Percentiles rank a stretch among this genome's conserved stretches.
These are phyloP conservation scores for Wallacemonas sp. DNA, from an alignment of 208 protist genomes.

Conservation along the genomic window DNA sequence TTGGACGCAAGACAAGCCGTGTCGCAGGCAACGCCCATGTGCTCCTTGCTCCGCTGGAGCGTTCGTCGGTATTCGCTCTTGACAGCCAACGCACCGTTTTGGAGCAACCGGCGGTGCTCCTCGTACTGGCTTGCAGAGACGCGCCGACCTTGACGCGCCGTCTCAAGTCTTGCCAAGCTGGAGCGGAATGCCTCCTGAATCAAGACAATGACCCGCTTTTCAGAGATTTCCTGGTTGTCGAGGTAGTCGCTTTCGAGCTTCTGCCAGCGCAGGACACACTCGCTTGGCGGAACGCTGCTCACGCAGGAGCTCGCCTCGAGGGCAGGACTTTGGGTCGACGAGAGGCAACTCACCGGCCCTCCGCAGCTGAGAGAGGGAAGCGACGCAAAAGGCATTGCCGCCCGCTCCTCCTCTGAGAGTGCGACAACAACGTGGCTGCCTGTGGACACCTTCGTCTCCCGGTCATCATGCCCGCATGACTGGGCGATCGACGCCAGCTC, in stretches of 20 bases:
- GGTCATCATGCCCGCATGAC: not conserved
- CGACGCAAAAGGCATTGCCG: not conserved
- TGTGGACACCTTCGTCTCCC: not conserved
- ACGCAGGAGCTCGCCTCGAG: not conserved
- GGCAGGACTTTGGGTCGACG: not conserved
- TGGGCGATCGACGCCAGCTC: not conserved
- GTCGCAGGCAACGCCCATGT: conserved; percentile 10
- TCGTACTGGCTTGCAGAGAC: conserved; percentile 6
- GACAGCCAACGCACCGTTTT: conserved; percentile 10
- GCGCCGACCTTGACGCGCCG: not conserved
- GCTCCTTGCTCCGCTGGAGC: conserved; percentile 21
- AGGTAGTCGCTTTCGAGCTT: conserved; percentile 33
- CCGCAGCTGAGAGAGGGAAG: not conserved
- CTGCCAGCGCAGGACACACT: conserved; percentile 23
- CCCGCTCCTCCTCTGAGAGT: not conserved
- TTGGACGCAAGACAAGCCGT: conserved; percentile 25
- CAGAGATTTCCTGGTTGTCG: conserved; percentile 22
- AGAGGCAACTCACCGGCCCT: not conserved
- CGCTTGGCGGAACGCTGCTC: not conserved
- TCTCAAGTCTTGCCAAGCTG: conserved; percentile 12
- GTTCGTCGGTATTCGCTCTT: conserved; percentile 48
- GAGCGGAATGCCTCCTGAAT: conserved; percentile 41
- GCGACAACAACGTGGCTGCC: not conserved
- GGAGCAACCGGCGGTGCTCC: conserved; percentile 4
- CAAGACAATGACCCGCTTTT: conserved; percentile 41